Conservation (phyloP, 371 early-diverging fungal species). For the Rhizomucor miehei region DNA sequence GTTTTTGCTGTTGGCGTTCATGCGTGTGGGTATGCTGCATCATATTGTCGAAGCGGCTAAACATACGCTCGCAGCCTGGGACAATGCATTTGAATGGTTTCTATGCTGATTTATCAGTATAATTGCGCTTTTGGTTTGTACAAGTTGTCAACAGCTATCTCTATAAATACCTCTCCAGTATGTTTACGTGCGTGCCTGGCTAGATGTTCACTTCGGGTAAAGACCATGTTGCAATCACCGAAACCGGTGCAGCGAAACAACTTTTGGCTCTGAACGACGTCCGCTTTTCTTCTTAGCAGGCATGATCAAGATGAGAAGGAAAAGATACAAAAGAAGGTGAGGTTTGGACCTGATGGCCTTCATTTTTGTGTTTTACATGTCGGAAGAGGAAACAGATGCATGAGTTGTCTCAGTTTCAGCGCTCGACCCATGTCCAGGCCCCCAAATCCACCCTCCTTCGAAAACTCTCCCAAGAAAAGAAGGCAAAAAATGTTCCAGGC, state of each 20-base stretch:
- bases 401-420: no score
- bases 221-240: slow-evolving; percentile 55
- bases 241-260: slow-evolving; percentile 55
- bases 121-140: no score
- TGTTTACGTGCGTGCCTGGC: slow-evolving; percentile 54
- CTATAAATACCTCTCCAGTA: slow-evolving; percentile 57
- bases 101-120: slow-evolving; percentile 4
- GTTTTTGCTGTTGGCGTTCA: slow-evolving; percentile 14
- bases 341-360: not conserved
- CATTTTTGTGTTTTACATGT: no score
- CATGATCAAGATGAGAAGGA: slow-evolving; percentile 3
- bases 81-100: slow-evolving; percentile 57
- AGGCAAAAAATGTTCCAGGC: no score
- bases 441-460: no score
- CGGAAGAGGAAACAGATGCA: no score
- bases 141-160: no score
- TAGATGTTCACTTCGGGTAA: slow-evolving; percentile 58
- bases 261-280: slow-evolving; percentile 34
- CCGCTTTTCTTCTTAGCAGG: slow-evolving; percentile 8
- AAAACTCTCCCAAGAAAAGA: no score
- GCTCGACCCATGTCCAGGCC: no score
- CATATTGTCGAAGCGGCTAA: slow-evolving; percentile 61
- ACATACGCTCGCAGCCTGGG: slow-evolving; percentile 48
- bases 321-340: not conserved
- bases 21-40: slow-evolving; percentile 60